These are phyloP conservation scores for Saccharomyces hybrid DNA, from an alignment of 1,139 yeast genomes.

Conservation along the genomic window DNA sequence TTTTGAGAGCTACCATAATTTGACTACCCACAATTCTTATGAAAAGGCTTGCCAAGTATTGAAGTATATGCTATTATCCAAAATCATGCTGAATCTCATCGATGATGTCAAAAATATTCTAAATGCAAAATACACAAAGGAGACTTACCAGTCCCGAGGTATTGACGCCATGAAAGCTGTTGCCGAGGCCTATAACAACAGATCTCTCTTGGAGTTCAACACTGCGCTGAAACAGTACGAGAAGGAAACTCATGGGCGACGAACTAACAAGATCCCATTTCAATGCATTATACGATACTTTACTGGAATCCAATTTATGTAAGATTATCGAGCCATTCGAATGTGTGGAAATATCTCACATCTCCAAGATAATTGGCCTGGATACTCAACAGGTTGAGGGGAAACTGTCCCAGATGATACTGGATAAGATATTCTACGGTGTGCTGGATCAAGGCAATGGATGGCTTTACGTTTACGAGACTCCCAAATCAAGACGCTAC, in stretches of 20 bases:
- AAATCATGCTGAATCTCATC: conserved; percentile 82
- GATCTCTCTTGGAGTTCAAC: conserved; percentile 89
- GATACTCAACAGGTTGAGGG: conserved; percentile 89
- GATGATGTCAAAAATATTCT: conserved; percentile 79
- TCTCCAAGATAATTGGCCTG: conserved; percentile 81
- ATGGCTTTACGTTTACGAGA: conserved; percentile 87
- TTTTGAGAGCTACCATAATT: conserved; percentile 68
- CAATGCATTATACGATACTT: conserved; percentile 83
- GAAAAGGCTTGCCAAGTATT: conserved; percentile 66
- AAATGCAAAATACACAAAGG: conserved; percentile 69
- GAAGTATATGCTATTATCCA: conserved; percentile 86
- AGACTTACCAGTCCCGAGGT: conserved; percentile 60
- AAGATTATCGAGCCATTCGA: conserved; percentile 95
- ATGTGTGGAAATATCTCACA: conserved; percentile 83
- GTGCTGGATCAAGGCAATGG: conserved; percentile 98
- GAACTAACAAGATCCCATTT: conserved; percentile 87
- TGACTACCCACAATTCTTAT: conserved; percentile 46
- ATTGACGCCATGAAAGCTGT: conserved; percentile 92
- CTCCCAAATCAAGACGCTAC: conserved; percentile 84
- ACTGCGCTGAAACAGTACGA: conserved; percentile 64
- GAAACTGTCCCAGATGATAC: conserved; percentile 89
- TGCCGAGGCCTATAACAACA: conserved; percentile 79
- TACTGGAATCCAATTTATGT: conserved; percentile 85
- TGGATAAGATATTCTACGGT: conserved; percentile 89
- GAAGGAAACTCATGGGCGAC: conserved; percentile 75